A percentile compares a stretch with the other conserved stretches of the same genome.
phyloP scores from a whole-genome alignment of 1,139 yeast genomes.

The Citeromyces hawaiiensis region DNA sequence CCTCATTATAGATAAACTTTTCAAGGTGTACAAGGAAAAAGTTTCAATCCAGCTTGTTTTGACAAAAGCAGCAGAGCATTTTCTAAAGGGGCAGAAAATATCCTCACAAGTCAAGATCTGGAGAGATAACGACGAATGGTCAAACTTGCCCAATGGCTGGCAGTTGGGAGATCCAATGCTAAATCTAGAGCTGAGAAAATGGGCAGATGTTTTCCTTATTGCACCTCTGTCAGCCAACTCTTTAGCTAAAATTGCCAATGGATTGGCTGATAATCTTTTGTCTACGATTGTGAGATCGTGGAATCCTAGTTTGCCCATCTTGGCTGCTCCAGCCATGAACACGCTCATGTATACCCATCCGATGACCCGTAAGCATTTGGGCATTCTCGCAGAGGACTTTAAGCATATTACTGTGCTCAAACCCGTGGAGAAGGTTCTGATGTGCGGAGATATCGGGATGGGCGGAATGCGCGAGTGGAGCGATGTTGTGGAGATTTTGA shows the following conservation, averaged over 20 bases:
- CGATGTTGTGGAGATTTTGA: conserved; percentile 79
- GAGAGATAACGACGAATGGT: conserved; percentile 93
- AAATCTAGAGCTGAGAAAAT: conserved; percentile 83
- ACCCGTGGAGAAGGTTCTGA: conserved; percentile 89
- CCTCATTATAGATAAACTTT: conserved; percentile 59
- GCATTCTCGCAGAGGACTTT: conserved; percentile 71
- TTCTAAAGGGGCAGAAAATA: conserved; percentile 44
- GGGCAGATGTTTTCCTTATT: conserved; percentile 87
- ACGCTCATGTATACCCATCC: conserved; percentile 82
- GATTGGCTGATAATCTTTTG: conserved; percentile 77
- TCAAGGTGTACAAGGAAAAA: conserved; percentile 63
- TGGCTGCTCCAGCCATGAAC: conserved; percentile 91
- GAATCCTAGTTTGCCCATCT: conserved; percentile 79
- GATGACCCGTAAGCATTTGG: conserved; percentile 71
- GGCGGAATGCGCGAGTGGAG: conserved; percentile 89
- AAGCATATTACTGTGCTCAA: conserved; percentile 81
- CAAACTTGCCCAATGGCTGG: too few relatives aligned
- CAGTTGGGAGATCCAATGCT: conserved; percentile 77
- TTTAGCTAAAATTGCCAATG: conserved; percentile 77
- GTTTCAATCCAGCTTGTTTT: conserved; percentile 71
- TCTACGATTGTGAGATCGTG: conserved; percentile 88
- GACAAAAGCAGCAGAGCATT: conserved; percentile 75
- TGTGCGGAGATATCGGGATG: conserved; percentile 93
- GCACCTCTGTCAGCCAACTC: conserved; percentile 91
- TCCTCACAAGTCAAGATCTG: conserved; percentile 62